phyloP scores from a whole-genome alignment of 768 basidiomycete species.

The Austroboletus festivus region DNA sequence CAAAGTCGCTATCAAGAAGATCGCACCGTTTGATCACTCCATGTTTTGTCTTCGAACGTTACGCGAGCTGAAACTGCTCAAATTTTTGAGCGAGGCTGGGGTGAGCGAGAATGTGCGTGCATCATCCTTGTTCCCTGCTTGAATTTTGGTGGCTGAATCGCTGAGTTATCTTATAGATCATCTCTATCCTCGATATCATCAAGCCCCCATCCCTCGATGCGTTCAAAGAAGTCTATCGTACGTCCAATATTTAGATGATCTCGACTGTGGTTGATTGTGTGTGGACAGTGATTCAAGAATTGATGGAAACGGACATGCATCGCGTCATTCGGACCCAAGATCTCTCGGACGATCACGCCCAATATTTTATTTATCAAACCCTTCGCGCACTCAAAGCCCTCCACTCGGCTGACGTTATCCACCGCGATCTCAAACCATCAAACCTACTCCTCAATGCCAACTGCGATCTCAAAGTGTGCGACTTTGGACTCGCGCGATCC shows the following conservation, averaged over 20 bases:
- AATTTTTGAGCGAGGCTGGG: slow-evolving; percentile 82
- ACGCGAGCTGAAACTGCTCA: slow-evolving; percentile 79
- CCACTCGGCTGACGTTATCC: slow-evolving; percentile 94
- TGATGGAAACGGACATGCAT: slow-evolving; percentile 97
- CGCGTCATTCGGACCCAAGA: slow-evolving; percentile 95
- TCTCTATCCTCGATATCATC: slow-evolving; percentile 87
- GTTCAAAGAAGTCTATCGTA: slow-evolving; percentile 84
- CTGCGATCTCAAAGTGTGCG: slow-evolving; percentile 92
- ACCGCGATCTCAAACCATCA: slow-evolving; percentile 95
- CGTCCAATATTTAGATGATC: slow-evolving; percentile 22
- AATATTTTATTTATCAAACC: slow-evolving; percentile 93
- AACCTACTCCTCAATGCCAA: slow-evolving; percentile 97
- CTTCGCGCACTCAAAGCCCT: slow-evolving; percentile 93
- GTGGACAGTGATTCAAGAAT: slow-evolving; percentile 74
- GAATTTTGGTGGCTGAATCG: not conserved
- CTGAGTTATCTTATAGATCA: slow-evolving; percentile 52
- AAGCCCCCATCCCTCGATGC: slow-evolving; percentile 75
- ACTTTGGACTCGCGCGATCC: slow-evolving; percentile 93
- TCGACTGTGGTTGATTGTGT: not conserved
- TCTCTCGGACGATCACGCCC: slow-evolving; percentile 92
- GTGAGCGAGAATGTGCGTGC: slow-evolving; percentile 78
- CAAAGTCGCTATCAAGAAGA: slow-evolving; percentile 96
- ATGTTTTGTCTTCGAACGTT: slow-evolving; percentile 94
- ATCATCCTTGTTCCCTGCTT: not conserved
- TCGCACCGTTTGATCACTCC: slow-evolving; percentile 91